A percentile compares a stretch with the other conserved stretches of the same genome.
Evolutionary conservation across 2,329 filamentous ascomycete genomes (phyloP).

Genomic region (Blastomyces gilchristii): DNA sequence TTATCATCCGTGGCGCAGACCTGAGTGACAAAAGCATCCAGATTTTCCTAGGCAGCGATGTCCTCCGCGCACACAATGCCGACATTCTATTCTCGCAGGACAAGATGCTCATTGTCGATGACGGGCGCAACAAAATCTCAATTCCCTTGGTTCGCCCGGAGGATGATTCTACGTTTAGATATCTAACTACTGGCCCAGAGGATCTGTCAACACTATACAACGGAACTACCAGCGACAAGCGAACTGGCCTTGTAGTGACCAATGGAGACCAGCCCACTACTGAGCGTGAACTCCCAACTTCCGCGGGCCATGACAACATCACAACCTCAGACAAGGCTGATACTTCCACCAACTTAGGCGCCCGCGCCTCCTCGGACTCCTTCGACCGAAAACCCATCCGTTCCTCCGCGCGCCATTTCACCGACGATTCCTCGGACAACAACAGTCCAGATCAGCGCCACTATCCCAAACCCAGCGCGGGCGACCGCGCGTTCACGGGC

Average conservation of each 20-base stretch:
- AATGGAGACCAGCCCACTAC: background rate
- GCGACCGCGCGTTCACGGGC: slow-evolving; percentile 23
- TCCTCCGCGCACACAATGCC: slow-evolving; percentile 73
- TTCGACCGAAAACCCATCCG: slow-evolving; percentile 16
- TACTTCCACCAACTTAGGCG: slow-evolving; percentile 21
- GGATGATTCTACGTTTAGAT: slow-evolving; percentile 69
- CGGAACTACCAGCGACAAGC: background rate
- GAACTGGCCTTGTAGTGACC: background rate
- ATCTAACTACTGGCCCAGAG: slow-evolving; percentile 52
- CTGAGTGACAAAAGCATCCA: slow-evolving; percentile 53
- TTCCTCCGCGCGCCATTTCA: slow-evolving; percentile 13
- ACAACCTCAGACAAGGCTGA: slow-evolving; percentile 17
- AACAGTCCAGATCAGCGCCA: slow-evolving; percentile 11
- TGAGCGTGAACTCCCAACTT: background rate
- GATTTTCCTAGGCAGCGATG: slow-evolving; percentile 83
- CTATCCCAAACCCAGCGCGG: slow-evolving; percentile 20
- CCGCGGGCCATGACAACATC: slow-evolving; percentile 21
- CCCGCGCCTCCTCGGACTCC: slow-evolving; percentile 20
- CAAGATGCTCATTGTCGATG: slow-evolving; percentile 74
- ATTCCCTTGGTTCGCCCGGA: slow-evolving; percentile 90
- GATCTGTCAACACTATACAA: slow-evolving; percentile 6
- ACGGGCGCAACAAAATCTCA: slow-evolving; percentile 74
- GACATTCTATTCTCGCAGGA: slow-evolving; percentile 90
- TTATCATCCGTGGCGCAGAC: slow-evolving; percentile 55
- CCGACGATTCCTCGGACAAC: slow-evolving; percentile 11